Conservation (phyloP, 441 rosid genomes). For the Euphorbia celastroides region DNA sequence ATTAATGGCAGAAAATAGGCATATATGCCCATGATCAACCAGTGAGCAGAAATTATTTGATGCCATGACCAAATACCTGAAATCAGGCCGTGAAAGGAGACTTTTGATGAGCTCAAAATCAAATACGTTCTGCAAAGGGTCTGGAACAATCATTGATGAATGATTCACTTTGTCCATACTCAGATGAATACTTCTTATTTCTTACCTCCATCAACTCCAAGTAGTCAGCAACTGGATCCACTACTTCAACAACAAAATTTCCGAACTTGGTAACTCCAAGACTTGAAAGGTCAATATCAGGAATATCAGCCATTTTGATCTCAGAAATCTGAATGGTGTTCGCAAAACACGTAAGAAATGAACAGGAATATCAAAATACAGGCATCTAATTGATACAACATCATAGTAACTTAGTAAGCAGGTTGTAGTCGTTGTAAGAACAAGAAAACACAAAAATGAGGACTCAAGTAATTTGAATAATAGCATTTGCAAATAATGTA, state of each 20-base stretch:
- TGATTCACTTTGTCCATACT: slow-evolving; percentile 18
- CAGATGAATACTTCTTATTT: slow-evolving; percentile 17
- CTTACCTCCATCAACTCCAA: slow-evolving; percentile 91
- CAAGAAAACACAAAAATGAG: neutral
- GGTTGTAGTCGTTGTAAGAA: too few species aligned
- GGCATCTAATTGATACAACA: neutral
- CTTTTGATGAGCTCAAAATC: slow-evolving; percentile 79
- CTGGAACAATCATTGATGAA: slow-evolving; percentile 18
- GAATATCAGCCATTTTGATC: slow-evolving; percentile 81
- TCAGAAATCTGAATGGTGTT: slow-evolving; percentile 62
- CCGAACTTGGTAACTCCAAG: slow-evolving; percentile 64
- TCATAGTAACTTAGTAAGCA: neutral
- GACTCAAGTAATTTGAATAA: neutral
- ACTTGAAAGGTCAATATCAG: slow-evolving; percentile 69
- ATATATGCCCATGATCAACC: neutral
- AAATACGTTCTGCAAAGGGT: slow-evolving; percentile 66
- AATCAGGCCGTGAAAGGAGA: slow-evolving; percentile 69
- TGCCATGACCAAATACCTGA: slow-evolving; percentile 44
- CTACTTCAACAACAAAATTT: slow-evolving; percentile 72
- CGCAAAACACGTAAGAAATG: slow-evolving; percentile 5
- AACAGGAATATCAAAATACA: slow-evolving; percentile 10
- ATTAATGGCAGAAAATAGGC: neutral
- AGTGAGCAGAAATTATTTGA: neutral
- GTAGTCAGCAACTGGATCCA: slow-evolving; percentile 89
- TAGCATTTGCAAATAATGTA: neutral